Percentiles rank a stretch among this genome's conserved stretches.
These are phyloP conservation scores for Aspergillus tanneri DNA, from an alignment of 2,329 filamentous ascomycete species.

Conservation along the genomic window DNA sequence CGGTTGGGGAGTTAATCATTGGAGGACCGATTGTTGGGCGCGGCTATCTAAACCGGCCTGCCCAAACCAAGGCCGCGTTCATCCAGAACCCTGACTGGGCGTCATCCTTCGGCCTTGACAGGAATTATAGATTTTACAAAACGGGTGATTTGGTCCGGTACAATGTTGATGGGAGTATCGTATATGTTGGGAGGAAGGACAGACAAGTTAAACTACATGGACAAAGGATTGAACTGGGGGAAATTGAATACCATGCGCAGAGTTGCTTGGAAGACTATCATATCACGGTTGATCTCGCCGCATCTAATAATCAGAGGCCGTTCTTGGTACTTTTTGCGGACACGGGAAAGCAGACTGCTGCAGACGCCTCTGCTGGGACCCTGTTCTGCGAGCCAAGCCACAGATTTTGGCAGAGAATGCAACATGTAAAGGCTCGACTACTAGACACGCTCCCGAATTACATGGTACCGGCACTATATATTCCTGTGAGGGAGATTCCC, in stretches of 20 bases:
- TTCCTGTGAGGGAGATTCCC: neutral
- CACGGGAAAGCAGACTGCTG: conserved; percentile 42
- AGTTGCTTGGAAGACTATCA: neutral
- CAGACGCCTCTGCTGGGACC: conserved; percentile 48
- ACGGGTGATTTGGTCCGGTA: conserved; percentile 11
- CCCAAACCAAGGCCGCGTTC: neutral
- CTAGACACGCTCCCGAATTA: neutral
- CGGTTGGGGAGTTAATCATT: neutral
- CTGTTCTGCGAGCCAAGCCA: neutral
- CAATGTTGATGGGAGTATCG: neutral
- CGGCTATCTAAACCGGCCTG: neutral
- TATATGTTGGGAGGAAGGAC: conserved; percentile 8
- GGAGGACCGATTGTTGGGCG: neutral
- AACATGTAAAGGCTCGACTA: neutral
- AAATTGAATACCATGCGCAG: neutral
- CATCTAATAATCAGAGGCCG: neutral
- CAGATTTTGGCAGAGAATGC: neutral
- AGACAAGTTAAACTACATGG: conserved; percentile 11
- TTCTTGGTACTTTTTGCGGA: no score
- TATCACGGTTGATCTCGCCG: neutral
- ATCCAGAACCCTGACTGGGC: neutral
- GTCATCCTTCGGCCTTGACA: neutral
- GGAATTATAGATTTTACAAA: neutral
- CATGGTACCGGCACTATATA: conserved; percentile 3
- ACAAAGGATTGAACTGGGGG: conserved; percentile 9